Evolutionary conservation across 1,284 basidiomycete genomes (phyloP).

Genomic region (Marasmius oreades): DNA sequence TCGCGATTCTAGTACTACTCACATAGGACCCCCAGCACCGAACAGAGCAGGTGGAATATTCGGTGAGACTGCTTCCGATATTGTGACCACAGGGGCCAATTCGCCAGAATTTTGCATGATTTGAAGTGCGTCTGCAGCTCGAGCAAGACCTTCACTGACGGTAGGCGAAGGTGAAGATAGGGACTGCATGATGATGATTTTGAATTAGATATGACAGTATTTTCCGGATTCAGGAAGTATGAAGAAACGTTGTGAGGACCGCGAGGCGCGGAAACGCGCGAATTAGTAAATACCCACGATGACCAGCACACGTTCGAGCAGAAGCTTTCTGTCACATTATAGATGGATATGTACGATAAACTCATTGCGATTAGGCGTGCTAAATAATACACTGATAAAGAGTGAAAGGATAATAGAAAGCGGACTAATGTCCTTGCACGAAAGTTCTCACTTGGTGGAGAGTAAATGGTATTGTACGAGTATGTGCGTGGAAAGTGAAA

Average conservation of each 20-base stretch:
- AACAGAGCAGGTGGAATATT: conserved; percentile 42
- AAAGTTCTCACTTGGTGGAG: not conserved
- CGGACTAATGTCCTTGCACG: not conserved
- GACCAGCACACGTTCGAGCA: too few species aligned
- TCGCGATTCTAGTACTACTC: conserved; percentile 14
- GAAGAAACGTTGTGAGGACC: too few species aligned
- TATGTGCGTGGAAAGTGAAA: conserved; percentile 1
- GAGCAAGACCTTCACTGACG: conserved; percentile 36
- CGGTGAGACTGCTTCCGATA: conserved; percentile 23
- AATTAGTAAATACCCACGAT: too few species aligned
- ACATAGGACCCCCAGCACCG: conserved; percentile 46
- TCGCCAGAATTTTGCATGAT: conserved; percentile 37
- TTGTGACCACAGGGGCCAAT: conserved; percentile 19
- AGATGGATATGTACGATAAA: too few species aligned
- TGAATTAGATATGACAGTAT: not conserved
- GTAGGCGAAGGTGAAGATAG: conserved; percentile 24
- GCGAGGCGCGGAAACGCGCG: not conserved
- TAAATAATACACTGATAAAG: conserved; percentile 22
- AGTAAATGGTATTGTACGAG: conserved; percentile 1
- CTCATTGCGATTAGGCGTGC: conserved; percentile 1
- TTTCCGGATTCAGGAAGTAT: too few species aligned
- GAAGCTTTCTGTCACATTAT: too few species aligned
- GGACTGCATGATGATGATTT: conserved; percentile 20
- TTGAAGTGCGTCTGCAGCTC: conserved; percentile 39
- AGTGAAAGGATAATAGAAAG: conserved; percentile 10